Conservation (phyloP, 805 yeast genomes). For the Candida rishiriensis region DNA sequence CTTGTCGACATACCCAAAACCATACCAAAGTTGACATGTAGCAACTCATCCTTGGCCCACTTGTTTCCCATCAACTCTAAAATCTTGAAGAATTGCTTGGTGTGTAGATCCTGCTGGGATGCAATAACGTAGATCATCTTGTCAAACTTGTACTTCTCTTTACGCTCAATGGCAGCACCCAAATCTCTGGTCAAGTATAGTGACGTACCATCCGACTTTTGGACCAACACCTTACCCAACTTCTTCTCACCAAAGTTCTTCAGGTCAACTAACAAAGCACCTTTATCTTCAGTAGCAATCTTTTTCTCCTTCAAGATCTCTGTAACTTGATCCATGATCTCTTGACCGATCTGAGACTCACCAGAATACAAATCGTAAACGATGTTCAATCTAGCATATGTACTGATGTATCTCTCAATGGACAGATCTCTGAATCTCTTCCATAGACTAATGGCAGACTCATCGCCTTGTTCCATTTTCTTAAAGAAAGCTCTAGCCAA, state of each 20-base stretch:
- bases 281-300: conserved; percentile 79
- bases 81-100: conserved; percentile 90
- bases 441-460: conserved; percentile 75
- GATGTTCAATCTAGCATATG: conserved; percentile 91
- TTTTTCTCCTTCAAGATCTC: conserved; percentile 60
- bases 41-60: conserved; percentile 68
- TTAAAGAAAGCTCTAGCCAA: conserved; percentile 85
- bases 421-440: conserved; percentile 84
- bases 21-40: conserved; percentile 94
- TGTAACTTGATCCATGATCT: conserved; percentile 62
- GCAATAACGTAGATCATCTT: conserved; percentile 97
- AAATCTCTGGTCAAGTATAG: conserved; percentile 93
- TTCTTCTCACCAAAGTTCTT: conserved; percentile 76
- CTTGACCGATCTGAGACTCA: conserved; percentile 86
- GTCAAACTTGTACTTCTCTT: conserved; percentile 79
- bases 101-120: conserved; percentile 91
- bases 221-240: conserved; percentile 87
- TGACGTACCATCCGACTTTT: conserved; percentile 94
- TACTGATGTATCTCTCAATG: conserved; percentile 76
- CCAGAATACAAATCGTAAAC: conserved; percentile 87
- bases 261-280: conserved; percentile 86
- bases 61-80: conserved; percentile 83
- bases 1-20: conserved; percentile 98
- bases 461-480: conserved; percentile 92
- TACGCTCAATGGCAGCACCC: conserved; percentile 92